Percentiles rank a stretch among this genome's conserved stretches.
Conservation (phyloP, 345 rosid genomes). For the Eucalyptus victrix region DNA sequence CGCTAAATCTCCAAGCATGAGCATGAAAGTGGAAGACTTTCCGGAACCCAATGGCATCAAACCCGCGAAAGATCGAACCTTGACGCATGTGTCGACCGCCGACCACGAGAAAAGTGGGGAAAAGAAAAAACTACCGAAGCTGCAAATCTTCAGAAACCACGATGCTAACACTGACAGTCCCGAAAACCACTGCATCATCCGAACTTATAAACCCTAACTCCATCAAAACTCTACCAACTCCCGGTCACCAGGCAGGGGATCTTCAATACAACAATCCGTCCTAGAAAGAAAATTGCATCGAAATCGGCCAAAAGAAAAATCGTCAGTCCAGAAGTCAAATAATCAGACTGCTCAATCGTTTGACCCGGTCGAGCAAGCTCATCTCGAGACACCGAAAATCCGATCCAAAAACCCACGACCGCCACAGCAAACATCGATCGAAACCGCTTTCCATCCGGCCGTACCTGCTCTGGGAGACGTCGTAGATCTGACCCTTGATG, state of each 20-base stretch:
- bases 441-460: neutral
- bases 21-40: neutral
- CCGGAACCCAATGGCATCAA: neutral
- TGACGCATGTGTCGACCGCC: neutral
- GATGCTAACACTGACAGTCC: neutral
- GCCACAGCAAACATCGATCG: neutral
- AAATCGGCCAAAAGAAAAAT: neutral
- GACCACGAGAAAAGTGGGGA: neutral
- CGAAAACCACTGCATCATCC: neutral
- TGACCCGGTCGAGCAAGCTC: neutral
- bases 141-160: neutral
- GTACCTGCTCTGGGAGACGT: constrained; percentile 94
- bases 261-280: neutral
- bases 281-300: neutral
- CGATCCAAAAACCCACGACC: neutral
- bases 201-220: neutral
- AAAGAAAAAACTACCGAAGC: neutral
- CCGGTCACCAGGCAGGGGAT: neutral
- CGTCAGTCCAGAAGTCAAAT: neutral
- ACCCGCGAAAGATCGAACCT: neutral
- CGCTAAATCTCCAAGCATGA: neutral
- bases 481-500: constrained; percentile 99
- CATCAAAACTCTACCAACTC: neutral
- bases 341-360: neutral
- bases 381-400: neutral